These are phyloP conservation scores for Aspergillus fijiensis DNA, from an alignment of 2,329 filamentous ascomycete species.

Conservation along the genomic window DNA sequence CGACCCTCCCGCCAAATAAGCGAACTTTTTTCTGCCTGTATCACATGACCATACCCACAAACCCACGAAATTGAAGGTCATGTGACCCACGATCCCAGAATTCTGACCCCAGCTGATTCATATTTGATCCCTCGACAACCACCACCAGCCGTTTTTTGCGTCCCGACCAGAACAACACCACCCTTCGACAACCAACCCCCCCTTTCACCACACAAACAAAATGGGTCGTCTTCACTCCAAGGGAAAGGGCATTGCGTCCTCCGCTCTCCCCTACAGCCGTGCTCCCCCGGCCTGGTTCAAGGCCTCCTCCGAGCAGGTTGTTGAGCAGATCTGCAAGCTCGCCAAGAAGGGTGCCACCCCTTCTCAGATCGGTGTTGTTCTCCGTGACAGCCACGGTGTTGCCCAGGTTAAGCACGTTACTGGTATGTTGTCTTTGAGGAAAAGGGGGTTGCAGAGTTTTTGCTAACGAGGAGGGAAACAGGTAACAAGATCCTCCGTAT, in stretches of 20 bases:
- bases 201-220: slow-evolving; percentile 23
- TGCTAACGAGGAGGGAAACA: slow-evolving; percentile 49
- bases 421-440: slow-evolving; percentile 59
- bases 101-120: slow-evolving; percentile 9
- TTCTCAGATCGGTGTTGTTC: slow-evolving; percentile 97
- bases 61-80: slow-evolving; percentile 11
- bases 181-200: slow-evolving; percentile 34
- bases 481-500: slow-evolving; percentile 99
- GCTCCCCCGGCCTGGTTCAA: slow-evolving; percentile 92
- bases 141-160: not conserved
- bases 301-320: slow-evolving; percentile 96
- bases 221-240: slow-evolving; percentile 92
- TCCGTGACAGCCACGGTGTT: slow-evolving; percentile 97
- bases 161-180: slow-evolving; percentile 19
- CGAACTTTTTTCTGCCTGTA: slow-evolving; percentile 16
- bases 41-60: slow-evolving; percentile 10
- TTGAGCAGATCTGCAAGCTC: slow-evolving; percentile 98
- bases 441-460: not conserved
- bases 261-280: slow-evolving; percentile 95
- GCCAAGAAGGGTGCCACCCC: slow-evolving; percentile 98
- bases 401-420: slow-evolving; percentile 97
- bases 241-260: slow-evolving; percentile 98
- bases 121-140: slow-evolving; percentile 11
- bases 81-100: slow-evolving; percentile 33
- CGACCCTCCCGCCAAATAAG: slow-evolving; percentile 10